Evolutionary conservation across 805 yeast species (phyloP).

Genomic region (Lachancea nothofagi): DNA sequence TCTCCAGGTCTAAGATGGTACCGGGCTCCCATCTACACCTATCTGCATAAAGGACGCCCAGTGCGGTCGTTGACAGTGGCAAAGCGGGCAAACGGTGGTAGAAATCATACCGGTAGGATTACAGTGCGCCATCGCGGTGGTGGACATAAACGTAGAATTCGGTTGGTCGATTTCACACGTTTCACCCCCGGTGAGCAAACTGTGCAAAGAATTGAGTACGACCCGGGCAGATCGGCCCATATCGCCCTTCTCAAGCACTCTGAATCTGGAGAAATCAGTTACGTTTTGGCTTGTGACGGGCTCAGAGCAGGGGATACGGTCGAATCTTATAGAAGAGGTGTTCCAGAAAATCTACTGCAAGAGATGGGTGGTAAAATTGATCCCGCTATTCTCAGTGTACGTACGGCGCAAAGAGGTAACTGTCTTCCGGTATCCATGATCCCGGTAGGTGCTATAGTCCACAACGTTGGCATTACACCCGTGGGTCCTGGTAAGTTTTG

Average conservation of each 20-base stretch:
- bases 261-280: constrained; percentile 57
- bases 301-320: constrained; percentile 87
- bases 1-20: constrained; percentile 89
- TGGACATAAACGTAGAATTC: constrained; percentile 83
- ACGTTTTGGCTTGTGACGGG: constrained; percentile 89
- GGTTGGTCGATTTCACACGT: constrained; percentile 76
- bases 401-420: constrained; percentile 88
- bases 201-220: constrained; percentile 87
- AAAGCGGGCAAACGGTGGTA: constrained; percentile 71
- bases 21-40: constrained; percentile 79
- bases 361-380: constrained; percentile 91
- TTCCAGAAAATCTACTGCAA: constrained; percentile 64
- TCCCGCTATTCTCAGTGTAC: constrained; percentile 82
- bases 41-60: constrained; percentile 83
- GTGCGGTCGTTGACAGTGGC: constrained; percentile 67
- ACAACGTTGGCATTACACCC: constrained; percentile 73
- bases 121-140: constrained; percentile 96
- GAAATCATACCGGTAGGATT: constrained; percentile 82
- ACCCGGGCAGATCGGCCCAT: constrained; percentile 91
- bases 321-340: constrained; percentile 84
- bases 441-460: constrained; percentile 90
- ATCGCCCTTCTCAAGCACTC: constrained; percentile 75
- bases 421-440: constrained; percentile 89
- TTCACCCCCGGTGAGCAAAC: constrained; percentile 61
- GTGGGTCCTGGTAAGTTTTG: constrained; percentile 84